phyloP scores from a whole-genome alignment of 345 rosid genomes.

The Angophora floribunda region DNA sequence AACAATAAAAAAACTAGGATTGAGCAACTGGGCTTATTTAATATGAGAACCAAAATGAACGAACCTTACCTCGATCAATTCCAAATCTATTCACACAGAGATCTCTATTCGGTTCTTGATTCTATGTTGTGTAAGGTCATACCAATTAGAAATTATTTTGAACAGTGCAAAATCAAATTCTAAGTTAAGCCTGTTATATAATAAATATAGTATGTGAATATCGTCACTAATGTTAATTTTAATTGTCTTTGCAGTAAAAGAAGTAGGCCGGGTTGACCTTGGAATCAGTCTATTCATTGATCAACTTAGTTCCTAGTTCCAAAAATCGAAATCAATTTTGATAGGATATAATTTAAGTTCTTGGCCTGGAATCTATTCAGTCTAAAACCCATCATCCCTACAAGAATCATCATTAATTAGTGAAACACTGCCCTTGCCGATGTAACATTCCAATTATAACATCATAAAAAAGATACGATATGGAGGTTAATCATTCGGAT shows the following conservation, averaged over 20 bases:
- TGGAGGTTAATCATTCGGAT: background rate
- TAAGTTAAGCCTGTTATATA: background rate
- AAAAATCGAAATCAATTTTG: rapidly evolving
- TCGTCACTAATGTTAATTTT: rapidly evolving
- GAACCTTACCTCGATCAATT: rapidly evolving
- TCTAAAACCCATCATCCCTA: background rate
- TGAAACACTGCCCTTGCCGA: background rate
- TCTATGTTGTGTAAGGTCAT: background rate
- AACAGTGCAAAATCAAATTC: background rate
- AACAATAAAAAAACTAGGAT: background rate
- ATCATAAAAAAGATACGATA: too few species aligned
- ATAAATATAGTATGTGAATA: background rate
- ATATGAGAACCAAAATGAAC: background rate
- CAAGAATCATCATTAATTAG: background rate
- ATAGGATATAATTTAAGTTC: background rate
- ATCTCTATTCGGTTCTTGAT: background rate
- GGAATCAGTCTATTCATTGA: background rate
- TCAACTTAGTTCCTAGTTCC: rapidly evolving
- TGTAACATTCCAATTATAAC: background rate
- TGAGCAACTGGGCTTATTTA: rapidly evolving
- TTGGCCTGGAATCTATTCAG: background rate
- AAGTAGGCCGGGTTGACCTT: background rate
- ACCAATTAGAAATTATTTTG: background rate
- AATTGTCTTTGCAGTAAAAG: background rate
- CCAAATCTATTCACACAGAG: background rate